Evolutionary conservation across 1,284 basidiomycete species (phyloP), one percentile per base, ranked within the genome.

Genomic region (Ceratobasidium sp.): DNA sequence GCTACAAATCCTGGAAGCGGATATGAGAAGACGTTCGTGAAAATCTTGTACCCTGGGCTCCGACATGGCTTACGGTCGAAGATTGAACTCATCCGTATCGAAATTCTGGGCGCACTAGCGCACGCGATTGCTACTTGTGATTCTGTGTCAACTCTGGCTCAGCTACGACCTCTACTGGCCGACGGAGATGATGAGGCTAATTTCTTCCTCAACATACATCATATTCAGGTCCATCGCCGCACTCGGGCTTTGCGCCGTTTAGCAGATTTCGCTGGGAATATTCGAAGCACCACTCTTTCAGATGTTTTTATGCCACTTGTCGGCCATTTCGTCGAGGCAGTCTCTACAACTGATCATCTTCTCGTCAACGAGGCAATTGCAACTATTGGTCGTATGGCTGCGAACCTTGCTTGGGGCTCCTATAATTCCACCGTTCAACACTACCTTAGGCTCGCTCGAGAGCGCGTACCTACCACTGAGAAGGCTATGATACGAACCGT

Each of bases 161-260:
- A 98, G 83, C 93, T 98, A 91, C 89, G 86, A 7, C 89, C 92
- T 12, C 87, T 99, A 12, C 89, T 98, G n/a, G 95, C 94, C 3
- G 92, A 89, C 20, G 97, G 95, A 0, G 97, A 99, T 83, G 94
- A 95, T 66, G 98, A 99, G 84, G 97, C 96, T 40, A 97, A 94
- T 84, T 97, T 99, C 87, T 99, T 99, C 89, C 93, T 93, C 87
- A 99, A 99, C 85, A 91, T 99, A 71, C 91, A 95, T 81, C 98
- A 99, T 84, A 92, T 99, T 72, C 98, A 99, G 86, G 87, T 94
- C 4, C 97, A 99, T 85, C 93, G 97, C 78, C 92, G 97, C 26
- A 92, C 93, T 1, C 89, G 98, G 80, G 97, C 98, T 0, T 88
- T 99, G 49, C 91, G 94, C 42, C 90, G 97, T 44, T 89, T 99